phyloP scores from a whole-genome alignment of 257 asterid species.

The Hygrophila difformis region DNA sequence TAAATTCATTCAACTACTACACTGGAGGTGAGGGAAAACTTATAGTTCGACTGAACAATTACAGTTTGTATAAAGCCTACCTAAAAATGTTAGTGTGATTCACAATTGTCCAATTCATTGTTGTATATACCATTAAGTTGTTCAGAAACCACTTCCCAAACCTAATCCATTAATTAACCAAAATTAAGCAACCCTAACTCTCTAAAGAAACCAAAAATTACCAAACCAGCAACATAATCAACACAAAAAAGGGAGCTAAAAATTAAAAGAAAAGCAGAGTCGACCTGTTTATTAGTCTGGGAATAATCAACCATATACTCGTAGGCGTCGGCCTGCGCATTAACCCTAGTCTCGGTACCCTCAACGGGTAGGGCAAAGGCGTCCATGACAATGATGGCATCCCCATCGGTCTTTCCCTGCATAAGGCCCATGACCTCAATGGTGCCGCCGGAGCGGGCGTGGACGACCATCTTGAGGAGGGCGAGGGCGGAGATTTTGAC shows the following conservation, averaged over 20 bases:
- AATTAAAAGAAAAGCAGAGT: not conserved
- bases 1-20: no score
- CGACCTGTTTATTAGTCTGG: constrained; percentile 77
- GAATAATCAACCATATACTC: constrained; percentile 97
- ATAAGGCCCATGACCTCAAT: constrained; percentile 98
- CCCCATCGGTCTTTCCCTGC: constrained; percentile 98
- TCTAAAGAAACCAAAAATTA: no score
- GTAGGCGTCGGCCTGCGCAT: constrained; percentile 99
- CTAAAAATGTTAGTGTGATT: no score
- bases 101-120: no score
- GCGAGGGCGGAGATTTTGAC: constrained; percentile 93
- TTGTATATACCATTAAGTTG: no score
- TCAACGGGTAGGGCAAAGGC: constrained; percentile 99
- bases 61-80: no score
- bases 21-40: not conserved
- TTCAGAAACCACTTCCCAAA: no score
- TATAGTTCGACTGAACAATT: not conserved
- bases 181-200: no score
- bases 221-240: no score
- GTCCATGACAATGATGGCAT: constrained; percentile 90
- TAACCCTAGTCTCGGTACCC: constrained; percentile 98
- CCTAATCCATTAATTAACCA: no score
- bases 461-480: constrained; percentile 95
- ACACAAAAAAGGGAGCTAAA: no score
- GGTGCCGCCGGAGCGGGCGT: constrained; percentile 97